Conservation (phyloP, 371 early-diverging fungal species). For the Polyrhizophydium stewartii region DNA sequence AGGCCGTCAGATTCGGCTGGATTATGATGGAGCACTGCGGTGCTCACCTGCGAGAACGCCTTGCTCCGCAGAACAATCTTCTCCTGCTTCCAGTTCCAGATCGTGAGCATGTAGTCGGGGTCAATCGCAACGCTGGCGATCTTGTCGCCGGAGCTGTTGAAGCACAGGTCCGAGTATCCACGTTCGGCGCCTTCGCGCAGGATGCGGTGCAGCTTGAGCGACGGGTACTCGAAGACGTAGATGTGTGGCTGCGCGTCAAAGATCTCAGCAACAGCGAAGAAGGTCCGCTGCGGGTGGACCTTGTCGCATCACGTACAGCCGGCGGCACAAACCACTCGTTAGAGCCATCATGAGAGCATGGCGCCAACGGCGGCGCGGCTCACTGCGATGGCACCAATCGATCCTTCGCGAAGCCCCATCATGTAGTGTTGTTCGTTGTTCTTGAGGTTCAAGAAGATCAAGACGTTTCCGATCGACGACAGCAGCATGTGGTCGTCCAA, state of each 20-base stretch:
- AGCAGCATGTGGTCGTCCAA: constrained; percentile 35
- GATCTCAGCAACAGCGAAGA: constrained; percentile 46
- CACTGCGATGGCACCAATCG: constrained; percentile 48
- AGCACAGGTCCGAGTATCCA: constrained; percentile 34
- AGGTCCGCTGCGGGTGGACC: constrained; percentile 41
- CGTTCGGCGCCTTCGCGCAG: constrained; percentile 35
- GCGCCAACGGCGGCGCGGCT: too few relatives aligned
- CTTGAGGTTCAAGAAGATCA: constrained; percentile 36
- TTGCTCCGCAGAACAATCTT: constrained; percentile 43
- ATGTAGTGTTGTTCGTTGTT: constrained; percentile 39
- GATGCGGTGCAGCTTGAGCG: constrained; percentile 32
- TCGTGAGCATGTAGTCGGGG: constrained; percentile 54
- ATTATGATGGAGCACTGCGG: neutral
- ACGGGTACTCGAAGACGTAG: constrained; percentile 47
- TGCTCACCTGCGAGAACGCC: constrained; percentile 49
- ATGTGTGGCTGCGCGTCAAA: constrained; percentile 34
- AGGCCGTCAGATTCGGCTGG: neutral
- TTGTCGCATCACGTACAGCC: constrained; percentile 2
- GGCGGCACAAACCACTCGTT: neutral
- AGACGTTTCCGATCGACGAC: constrained; percentile 44
- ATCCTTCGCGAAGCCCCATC: constrained; percentile 40
- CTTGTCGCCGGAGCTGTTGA: constrained; percentile 36
- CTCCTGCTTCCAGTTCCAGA: constrained; percentile 52
- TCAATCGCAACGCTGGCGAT: constrained; percentile 46
- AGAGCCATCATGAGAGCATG: too few relatives aligned